Evolutionary conservation across 179 eudicot species (phyloP).

Genomic region (Spergularia azorica): DNA sequence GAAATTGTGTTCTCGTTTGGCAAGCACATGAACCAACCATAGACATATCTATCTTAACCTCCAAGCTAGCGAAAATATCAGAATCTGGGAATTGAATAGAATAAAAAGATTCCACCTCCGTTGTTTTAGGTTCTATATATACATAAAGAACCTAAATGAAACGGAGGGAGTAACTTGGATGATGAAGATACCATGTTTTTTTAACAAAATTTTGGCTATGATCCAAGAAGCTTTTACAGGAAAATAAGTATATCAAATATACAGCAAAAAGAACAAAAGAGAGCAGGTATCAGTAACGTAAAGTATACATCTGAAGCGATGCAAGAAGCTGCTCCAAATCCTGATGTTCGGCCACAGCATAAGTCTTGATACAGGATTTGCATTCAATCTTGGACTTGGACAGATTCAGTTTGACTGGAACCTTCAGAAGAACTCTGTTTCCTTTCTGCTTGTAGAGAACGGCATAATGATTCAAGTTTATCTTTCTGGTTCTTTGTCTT

Average conservation of each 20-base stretch:
- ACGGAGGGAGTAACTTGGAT: background rate
- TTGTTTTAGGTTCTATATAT: no score
- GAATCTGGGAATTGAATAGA: no score
- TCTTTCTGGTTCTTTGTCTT: constrained; percentile 86
- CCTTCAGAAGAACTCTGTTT: constrained; percentile 45
- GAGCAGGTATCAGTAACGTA: background rate
- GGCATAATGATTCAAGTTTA: constrained; percentile 89
- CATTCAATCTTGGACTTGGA: constrained; percentile 21
- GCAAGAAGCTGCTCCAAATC: background rate
- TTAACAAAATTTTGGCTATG: background rate
- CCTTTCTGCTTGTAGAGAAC: constrained; percentile 95
- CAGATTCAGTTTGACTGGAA: constrained; percentile 25
- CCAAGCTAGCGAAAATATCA: no score
- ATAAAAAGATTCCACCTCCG: no score
- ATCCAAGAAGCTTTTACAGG: background rate
- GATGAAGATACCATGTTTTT: background rate
- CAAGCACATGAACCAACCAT: no score
- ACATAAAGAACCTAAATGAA: no score
- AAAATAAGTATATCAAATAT: background rate
- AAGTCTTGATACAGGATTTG: background rate
- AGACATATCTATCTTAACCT: no score
- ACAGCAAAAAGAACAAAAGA: constrained; percentile 7
- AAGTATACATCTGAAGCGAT: constrained; percentile 7
- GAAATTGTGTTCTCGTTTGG: no score
- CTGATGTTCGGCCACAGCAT: background rate